Evolutionary conservation across 2,329 filamentous ascomycete species (phyloP).

Genomic region (Tolypocladium cylindrosporum): DNA sequence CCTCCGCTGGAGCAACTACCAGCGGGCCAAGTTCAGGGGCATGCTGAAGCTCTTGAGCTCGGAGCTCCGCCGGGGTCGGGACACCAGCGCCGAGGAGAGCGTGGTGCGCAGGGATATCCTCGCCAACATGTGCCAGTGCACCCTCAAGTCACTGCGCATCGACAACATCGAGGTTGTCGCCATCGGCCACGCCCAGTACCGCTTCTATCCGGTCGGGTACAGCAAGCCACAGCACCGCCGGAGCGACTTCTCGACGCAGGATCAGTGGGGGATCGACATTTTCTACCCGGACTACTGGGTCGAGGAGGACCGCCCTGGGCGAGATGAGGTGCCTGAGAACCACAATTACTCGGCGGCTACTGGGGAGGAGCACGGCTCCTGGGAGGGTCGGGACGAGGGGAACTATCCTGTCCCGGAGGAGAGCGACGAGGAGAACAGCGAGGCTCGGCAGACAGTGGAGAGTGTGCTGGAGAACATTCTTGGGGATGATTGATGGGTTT

Average conservation of each 20-base stretch:
- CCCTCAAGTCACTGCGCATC: neutral
- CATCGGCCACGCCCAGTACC: neutral
- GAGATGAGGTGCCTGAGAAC: neutral
- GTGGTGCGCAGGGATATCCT: neutral
- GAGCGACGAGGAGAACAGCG: neutral
- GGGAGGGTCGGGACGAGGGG: neutral
- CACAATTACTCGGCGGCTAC: neutral
- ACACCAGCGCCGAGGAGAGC: neutral
- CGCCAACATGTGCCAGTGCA: neutral
- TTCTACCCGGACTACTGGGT: conserved; percentile 2
- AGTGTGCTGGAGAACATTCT: neutral
- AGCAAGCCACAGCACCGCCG: conserved; percentile 1
- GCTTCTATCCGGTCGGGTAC: neutral
- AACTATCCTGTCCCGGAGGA: neutral
- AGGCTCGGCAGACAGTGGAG: neutral
- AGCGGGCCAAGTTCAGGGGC: neutral
- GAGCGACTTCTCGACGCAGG: neutral
- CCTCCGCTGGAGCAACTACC: neutral
- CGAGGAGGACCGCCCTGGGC: neutral
- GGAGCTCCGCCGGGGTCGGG: neutral
- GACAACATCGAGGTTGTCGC: neutral
- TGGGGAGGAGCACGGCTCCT: neutral
- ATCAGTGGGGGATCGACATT: neutral
- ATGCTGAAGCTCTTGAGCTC: neutral
- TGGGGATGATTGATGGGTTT: too few species aligned